These are phyloP conservation scores for Citrus maxima DNA, from an alignment of 345 rosid genomes.

Conservation along the genomic window DNA sequence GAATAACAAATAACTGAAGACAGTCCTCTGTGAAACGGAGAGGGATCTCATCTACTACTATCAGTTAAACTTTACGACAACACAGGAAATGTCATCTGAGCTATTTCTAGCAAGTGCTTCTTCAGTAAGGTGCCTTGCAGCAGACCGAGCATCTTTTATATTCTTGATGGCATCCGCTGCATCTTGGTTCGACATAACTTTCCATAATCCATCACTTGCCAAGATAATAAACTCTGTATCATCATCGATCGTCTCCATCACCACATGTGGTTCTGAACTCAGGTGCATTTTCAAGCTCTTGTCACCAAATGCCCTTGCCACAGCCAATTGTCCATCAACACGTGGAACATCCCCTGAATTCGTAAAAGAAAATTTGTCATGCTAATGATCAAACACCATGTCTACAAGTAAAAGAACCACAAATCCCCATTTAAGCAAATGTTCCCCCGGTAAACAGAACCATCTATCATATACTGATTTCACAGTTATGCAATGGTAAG, in stretches of 20 bases:
- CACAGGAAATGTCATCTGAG: conserved; percentile 81
- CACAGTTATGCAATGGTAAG: background rate
- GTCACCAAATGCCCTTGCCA: conserved; percentile 95
- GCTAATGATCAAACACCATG: background rate
- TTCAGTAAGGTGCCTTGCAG: conserved; percentile 82
- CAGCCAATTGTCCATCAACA: conserved; percentile 92
- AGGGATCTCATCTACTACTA: background rate
- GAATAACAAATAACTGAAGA: background rate
- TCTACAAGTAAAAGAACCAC: background rate
- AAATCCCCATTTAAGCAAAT: background rate
- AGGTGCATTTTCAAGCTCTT: conserved; percentile 83
- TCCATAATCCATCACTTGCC: conserved; percentile 96
- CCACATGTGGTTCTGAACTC: conserved; percentile 82
- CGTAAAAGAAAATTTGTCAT: background rate
- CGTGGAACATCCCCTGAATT: conserved; percentile 85
- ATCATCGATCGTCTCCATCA: conserved; percentile 48
- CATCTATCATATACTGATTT: background rate
- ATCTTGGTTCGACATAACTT: conserved; percentile 90
- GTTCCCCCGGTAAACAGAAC: background rate
- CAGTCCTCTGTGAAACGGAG: conserved; percentile 5
- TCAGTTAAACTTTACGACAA: conserved; percentile 70
- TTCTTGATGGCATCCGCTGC: conserved; percentile 64
- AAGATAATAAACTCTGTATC: conserved; percentile 67
- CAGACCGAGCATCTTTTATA: conserved; percentile 69
- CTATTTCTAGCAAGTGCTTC: conserved; percentile 76